Base-by-base conservation (phyloP, 306 rosid species). In the Citrullus mucosospermus region DNA sequence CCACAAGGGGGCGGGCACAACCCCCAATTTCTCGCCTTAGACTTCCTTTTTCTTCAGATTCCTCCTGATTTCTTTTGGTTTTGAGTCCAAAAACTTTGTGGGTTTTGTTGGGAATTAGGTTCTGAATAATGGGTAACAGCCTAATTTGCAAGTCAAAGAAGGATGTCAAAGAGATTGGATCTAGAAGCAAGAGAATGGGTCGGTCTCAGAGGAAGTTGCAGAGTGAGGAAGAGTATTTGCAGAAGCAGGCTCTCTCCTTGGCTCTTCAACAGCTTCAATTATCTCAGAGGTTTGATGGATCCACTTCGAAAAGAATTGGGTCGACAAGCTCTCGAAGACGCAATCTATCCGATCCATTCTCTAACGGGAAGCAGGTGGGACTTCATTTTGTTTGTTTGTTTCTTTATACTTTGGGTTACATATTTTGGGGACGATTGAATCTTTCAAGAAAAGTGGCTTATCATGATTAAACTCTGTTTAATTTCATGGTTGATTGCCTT, bases 251-350 rank as follows among this genome's bases (percentile, higher is more conserved):
- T 70, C 88, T 96, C 18, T 91, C 98, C 15, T 87, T 91, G 93
- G 97, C 95, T 46, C 90, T 96, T 79, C 97, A 92, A 8, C 97
- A 96, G 83, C 97, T 92, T 75, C 99, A 95, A 73, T 70, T 87
- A 81, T 96, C 99, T 69, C 99, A 96, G 88, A 91, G 99, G 86
- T 92, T 92, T 69, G 99, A 96, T 15, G 98, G 98, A 12, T 96
- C 99, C n/a, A 92, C 89, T 95, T 96, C 99, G 16, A 72, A 97
- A 44, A 79, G 98, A 83, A 85, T 90, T 80, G 99, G 98, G 61
- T 90, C 98, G 43, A 93, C 93, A 0, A 93, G 98, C 85, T 89
- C 96, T 44, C 84, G 96, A 79, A 88, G 97, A 70, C 92, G 79
- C 62, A 89, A 79, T 82, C 78, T 86, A 0, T 46, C 95, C 30